Evolutionary conservation across 108 stramenopile species (phyloP).

Genomic region (Aurantiochytrium sp.): DNA sequence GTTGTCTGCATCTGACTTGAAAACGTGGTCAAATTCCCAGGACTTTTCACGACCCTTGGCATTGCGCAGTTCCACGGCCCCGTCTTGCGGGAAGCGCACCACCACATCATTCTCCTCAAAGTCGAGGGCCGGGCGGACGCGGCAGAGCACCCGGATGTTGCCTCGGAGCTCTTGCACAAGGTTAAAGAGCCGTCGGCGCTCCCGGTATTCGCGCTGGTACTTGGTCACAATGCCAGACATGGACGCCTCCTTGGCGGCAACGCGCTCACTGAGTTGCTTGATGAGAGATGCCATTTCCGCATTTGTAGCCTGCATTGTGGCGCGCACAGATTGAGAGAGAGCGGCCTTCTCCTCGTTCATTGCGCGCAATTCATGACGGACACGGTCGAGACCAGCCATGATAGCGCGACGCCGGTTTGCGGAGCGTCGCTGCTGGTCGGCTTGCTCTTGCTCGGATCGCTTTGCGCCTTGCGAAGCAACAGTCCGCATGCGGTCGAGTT

Average conservation of each 20-base stretch:
- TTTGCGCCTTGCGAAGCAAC: not conserved
- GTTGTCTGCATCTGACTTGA: conserved; percentile 41
- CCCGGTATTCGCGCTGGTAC: conserved; percentile 22
- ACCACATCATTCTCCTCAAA: conserved; percentile 16
- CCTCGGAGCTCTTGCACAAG: conserved; percentile 51
- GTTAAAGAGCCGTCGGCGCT: conserved; percentile 30
- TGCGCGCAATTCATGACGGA: not conserved
- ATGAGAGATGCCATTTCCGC: not conserved
- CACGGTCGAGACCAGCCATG: not conserved
- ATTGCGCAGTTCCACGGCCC: not conserved
- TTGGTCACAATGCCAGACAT: not conserved
- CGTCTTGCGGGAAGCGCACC: conserved; percentile 9
- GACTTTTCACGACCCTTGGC: not conserved
- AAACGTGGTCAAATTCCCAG: conserved; percentile 29
- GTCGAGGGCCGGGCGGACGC: conserved; percentile 45
- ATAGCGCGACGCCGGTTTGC: not conserved
- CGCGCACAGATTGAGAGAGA: not conserved
- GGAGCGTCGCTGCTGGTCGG: not conserved
- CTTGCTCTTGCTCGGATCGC: not conserved
- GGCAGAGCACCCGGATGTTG: conserved; percentile 55
- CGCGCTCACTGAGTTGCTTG: not conserved
- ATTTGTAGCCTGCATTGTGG: not conserved
- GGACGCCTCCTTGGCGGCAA: not conserved
- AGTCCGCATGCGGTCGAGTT: not conserved
- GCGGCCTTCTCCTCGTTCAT: not conserved